Base-by-base conservation (phyloP, 345 rosid genomes). In the Barbarea vulgaris region DNA sequence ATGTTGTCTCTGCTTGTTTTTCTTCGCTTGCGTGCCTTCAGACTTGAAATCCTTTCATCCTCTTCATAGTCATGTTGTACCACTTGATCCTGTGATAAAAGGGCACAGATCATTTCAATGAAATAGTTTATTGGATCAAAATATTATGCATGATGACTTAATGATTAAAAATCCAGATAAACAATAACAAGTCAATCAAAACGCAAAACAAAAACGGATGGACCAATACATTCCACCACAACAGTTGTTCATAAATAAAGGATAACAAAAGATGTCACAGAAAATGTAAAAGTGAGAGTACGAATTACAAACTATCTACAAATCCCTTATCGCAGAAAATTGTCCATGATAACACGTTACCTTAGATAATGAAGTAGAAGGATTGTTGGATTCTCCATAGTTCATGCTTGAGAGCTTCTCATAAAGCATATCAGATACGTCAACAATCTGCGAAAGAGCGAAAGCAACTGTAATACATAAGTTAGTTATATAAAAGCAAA, bases 401-500 rank as follows among this genome's bases (percentile, higher is more conserved):
- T 84, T 81, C 51, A 64, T 74, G 24, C 62, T 81, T 61, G 79
- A 78, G 39, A 92, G 86, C 77, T 83, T 85, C 70, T 76, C 80
- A 67, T 74, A 88, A 44, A 89, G 85, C 71, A 59, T 68, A 68
- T 87, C 88, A 63, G 97, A 83, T 76, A 92, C 67, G 83, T 95
- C 97, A 63, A 79, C 47, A 69, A 87, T 81, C 97, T 95, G 76
- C 27, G 54, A 24, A 68, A 77, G 67, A 80, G 66, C 57, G 75
- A 67, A 59, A 74, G 9, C 53, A 21, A 54, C 24, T 44, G 46
- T 53, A 46, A 52, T 28, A 14, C 58, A 51, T 33, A 60, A 41
- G 62, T 8, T 22, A 41, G 57, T 17, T 24, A 19, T 6, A 21
- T 7, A 22, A 22, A 60, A 5, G 19, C 34, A 67, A 39, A 58